phyloP scores from a whole-genome alignment of 208 protist genomes.

The Wallacemonas sp. region DNA sequence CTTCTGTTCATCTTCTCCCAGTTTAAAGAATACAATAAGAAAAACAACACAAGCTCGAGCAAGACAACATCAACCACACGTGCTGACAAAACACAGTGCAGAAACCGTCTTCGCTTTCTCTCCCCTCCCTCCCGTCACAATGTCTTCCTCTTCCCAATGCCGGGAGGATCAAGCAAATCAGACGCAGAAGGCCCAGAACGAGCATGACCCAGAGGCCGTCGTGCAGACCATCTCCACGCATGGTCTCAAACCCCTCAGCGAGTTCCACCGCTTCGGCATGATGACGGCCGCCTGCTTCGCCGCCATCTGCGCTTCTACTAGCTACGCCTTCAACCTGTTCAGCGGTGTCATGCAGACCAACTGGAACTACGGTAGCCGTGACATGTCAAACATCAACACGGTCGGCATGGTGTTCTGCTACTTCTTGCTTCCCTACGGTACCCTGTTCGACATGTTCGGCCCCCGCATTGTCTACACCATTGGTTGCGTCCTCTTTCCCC shows the following conservation, averaged over 20 bases:
- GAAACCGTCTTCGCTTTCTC: not conserved
- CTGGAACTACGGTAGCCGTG: conserved; percentile 39
- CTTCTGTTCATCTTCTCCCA: too few relatives aligned
- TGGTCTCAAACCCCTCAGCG: conserved; percentile 34
- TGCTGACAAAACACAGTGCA: too few relatives aligned
- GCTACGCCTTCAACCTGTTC: conserved; percentile 67
- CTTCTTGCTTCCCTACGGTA: conserved; percentile 49
- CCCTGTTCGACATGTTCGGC: conserved; percentile 57
- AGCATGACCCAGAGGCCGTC: not conserved
- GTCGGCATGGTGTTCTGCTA: conserved; percentile 40
- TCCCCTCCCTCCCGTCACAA: not conserved
- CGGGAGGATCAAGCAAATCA: too few relatives aligned
- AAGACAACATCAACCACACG: too few relatives aligned
- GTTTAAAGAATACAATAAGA: too few relatives aligned
- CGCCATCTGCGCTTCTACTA: conserved; percentile 46
- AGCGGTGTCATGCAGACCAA: conserved; percentile 32
- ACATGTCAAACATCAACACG: conserved; percentile 61
- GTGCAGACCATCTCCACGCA: conserved; percentile 20
- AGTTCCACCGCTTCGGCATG: conserved; percentile 39
- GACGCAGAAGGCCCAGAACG: too few relatives aligned
- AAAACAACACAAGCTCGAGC: too few relatives aligned
- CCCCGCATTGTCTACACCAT: conserved; percentile 37
- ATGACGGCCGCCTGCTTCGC: conserved; percentile 36
- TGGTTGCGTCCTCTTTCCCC: conserved; percentile 25
- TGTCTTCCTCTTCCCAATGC: too few relatives aligned